Base-by-base conservation (phyloP, 2,329 filamentous ascomycete species). In the Clonostachys byssicola region DNA sequence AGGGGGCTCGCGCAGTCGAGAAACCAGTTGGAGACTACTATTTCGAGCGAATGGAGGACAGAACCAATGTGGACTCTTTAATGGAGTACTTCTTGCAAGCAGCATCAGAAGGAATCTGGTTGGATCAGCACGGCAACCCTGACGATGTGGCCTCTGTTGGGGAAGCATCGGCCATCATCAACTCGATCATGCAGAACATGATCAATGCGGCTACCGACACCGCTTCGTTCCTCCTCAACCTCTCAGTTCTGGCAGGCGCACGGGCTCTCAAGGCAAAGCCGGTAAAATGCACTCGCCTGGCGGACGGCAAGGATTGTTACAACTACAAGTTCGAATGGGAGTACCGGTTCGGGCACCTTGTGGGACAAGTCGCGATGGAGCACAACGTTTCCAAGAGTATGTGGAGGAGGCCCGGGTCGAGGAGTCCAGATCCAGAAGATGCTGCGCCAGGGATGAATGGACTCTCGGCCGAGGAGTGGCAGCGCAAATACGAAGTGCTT, bases 141-240 rank as follows among this genome's bases (percentile, higher is more conserved):
- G 68, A 70, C 3, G 62, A 70, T 12, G 55, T 66, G 1, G 75
- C 74, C 40, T 64, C 65, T 30, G 64, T 80, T 40, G 74, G 77
- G 6, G 81, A 85, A 56, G 75, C 75, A 2, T 62, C 67, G 12
- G 78, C 75, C 33, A 67, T 85, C n/a, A 70, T 74, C 44, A 71
- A 76, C 48, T 66, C 73, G 40, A 70, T 77, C n/a, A 66, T 83
- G 20, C 72, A 76, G 46, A 74, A 74, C 46, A 70, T 83, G 50
- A 70, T 74, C 50, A 70, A 68, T 38, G 70, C 73, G 41, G 75
- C 79, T 1, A 61, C 67, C 2, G 76, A 71, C 12, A 72, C 75
- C 6, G 73, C 83, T 56, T 70, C 73, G 0, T 83, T 85, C 52
- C 63, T 85, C 12, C 75, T 82, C 52, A 84, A 83, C 55, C 60